Conservation (phyloP, 2,329 filamentous ascomycete genomes). For the Penicillium janthinellum region DNA sequence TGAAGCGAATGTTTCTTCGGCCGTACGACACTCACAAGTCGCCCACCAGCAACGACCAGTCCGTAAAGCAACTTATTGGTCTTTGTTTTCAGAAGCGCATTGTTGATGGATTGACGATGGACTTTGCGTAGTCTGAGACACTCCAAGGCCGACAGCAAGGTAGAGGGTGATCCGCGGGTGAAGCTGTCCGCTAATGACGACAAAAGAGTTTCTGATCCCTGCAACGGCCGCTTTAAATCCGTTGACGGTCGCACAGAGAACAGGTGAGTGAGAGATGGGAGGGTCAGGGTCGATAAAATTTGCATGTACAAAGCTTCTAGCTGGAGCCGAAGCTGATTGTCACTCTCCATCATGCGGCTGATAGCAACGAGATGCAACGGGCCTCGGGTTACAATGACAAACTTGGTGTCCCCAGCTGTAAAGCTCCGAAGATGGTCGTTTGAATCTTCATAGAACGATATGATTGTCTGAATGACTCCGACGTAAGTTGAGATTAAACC, state of each 20-base stretch:
- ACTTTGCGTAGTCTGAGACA: constrained; percentile 90
- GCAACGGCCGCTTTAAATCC: constrained; percentile 82
- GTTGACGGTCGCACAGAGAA: constrained; percentile 92
- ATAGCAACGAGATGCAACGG: constrained; percentile 93
- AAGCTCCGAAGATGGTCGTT: constrained; percentile 79
- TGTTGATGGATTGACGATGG: constrained; percentile 83
- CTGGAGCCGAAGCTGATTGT: constrained; percentile 81
- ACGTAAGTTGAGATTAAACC: constrained; percentile 90
- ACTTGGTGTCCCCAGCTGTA: constrained; percentile 80
- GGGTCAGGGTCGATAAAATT: constrained; percentile 89
- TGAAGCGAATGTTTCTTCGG: constrained; percentile 95
- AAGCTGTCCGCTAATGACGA: constrained; percentile 94
- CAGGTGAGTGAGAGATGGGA: constrained; percentile 81
- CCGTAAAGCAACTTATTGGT: constrained; percentile 84
- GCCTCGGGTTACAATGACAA: constrained; percentile 81
- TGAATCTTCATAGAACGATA: constrained; percentile 88
- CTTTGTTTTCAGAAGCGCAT: constrained; percentile 76
- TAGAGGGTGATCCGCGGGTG: constrained; percentile 86
- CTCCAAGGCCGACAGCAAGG: constrained; percentile 85
- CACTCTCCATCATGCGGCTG: constrained; percentile 88
- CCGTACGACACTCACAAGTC: constrained; percentile 89
- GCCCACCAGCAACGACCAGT: constrained; percentile 86
- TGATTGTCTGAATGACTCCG: constrained; percentile 93
- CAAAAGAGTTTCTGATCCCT: constrained; percentile 87
- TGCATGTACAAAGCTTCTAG: constrained; percentile 97